Evolutionary conservation across 208 protist genomes (phyloP), one percentile per base, ranked within the genome.

Genomic region (Leishmania martiniquensis): DNA sequence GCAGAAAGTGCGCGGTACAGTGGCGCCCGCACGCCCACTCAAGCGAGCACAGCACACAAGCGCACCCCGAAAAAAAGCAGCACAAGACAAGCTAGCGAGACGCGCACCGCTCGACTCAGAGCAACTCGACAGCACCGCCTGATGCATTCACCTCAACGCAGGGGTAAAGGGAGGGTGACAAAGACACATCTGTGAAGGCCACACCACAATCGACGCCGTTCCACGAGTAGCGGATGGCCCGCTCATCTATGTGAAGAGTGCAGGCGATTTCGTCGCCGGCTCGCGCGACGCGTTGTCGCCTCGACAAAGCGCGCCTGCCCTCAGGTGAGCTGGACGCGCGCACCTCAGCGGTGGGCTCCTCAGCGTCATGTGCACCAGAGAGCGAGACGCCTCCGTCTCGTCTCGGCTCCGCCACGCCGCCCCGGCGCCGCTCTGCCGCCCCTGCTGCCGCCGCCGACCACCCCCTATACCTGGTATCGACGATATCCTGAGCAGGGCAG

Each of bases 171-270:
- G 89, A 83, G 22, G 75, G 72, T 9, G 70, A 60, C 4, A 89
- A 63, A 57, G 57, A 62, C 29, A 91, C 81, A 13, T 63, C 62
- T 5, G 44, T 70, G 72, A 93, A 88, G 57, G 85, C 89, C 0
- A 89, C 78, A 25, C 89, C 89, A 60, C 85, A 90, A 52, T 85
- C 85, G 32, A 87, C 67, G 69, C 84, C 87, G 63, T 89, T 87
- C 59, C 87, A 83, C 32, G 72, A 54, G 63, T 85, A 87, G 20
- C 76, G 42, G 47, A 93, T 87, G 17, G 77, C 80, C 4, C 81
- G 72, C 62, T 76, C 72, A 32, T 70, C 49, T 1, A 66, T 66
- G 49, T 80, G 70, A 51, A 91, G 79, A 7, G 74, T 60, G 70
- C 86, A 90, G 42, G 68, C 81, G 4, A 93, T 66, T 76, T 89